Base-by-base conservation (phyloP, 371 early-diverging fungal genomes). In the Umbelopsis sp. region DNA sequence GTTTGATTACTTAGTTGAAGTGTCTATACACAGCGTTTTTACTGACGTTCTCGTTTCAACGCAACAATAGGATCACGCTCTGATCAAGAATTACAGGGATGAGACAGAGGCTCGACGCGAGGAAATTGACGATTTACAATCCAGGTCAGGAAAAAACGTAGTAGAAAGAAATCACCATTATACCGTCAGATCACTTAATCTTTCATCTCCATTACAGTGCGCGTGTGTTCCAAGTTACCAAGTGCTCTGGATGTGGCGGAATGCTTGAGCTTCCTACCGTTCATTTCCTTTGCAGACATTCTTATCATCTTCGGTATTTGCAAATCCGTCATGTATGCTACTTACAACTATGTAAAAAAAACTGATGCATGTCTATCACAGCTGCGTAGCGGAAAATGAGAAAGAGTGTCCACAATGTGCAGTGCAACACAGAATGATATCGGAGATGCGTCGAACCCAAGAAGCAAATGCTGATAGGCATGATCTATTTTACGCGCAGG, bases 271-370 rank as follows among this genome's bases (percentile, higher is more conserved):
- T 98, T 50, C 98, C 98, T 0, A 90, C 92, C 20, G 84, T 96
- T 0, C 96, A 97, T 73, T 98, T 96, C 72, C 75, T 96, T 70
- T 98, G 98, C 81, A 86, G 90, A 64, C 97, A 98, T 66, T 93
- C 96, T 50, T 98, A 89, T 72, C 98, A 98, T 80, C 92, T 92
- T 70, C 80, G 95, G 79, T 96, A 86, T 57, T 37, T 41, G 7
- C 12, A 10, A 10, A 41, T 41, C 41, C 29, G 29, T 29, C 29
- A 29, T 29, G 29, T 29, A 22, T 22, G 0, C 22, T 22, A 22
- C 22, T 22, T 22, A 22, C 22, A 22, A 22, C 22, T 22, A 22
- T 22, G 22, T 22, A 22, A 22, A 12, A 12, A 25, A 22, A 20
- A 44, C 14, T 51, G 37, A 4, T n/a, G 0, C 9, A 63, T 44